Evolutionary conservation across 1,284 basidiomycete genomes (phyloP), one percentile per base, ranked within the genome.

Genomic region (Apiotrichum domesticum): DNA sequence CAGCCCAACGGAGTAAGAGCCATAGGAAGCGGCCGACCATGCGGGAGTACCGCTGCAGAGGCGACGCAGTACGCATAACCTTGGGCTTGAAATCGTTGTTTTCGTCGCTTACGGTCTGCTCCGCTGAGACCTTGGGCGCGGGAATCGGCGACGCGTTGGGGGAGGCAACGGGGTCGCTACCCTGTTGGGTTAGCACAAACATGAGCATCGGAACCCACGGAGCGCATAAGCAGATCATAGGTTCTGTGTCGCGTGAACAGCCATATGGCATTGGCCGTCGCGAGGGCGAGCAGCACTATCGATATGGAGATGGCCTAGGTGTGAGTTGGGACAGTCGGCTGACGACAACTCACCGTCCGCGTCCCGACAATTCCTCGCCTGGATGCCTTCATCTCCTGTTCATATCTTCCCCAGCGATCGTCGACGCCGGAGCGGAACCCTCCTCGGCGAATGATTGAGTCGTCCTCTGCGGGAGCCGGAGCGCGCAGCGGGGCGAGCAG

Each of bases 141-240:
- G 67, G 58, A 21, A 69, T 59, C 0, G 71, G 69, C 0, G 70
- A 71, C 0, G 72, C 72, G 51, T 75, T 66, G 5, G 72, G 72
- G 4, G 70, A 72, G 3, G 51, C 53, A 15, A 71, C 40, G 0
- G 64, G 62, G 15, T 72, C 68, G 45, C 64, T 47, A 0, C 67
- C 66, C 67, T 69, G 47, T 14, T 4, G 15, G 53, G n/a, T 34
- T 48, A 51, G 41, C 29, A 29, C 10, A 14, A 13, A 21, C 35
- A 33, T 29, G 8, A 29, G n/a, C 7, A 7, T 39, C 37, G 7
- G 37, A 29, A 56, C 70, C 54, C 40, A 74, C 72, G 10, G 66
- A 65, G n/a, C 73, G 66, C 29, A 72, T 60, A 52, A 69, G 68
- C 68, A 75, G 70, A 56, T 73, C 72, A 55, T 75, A 75, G 0